phyloP scores from a whole-genome alignment of 2,329 filamentous ascomycete species.

The Raffaelea albimanens region DNA sequence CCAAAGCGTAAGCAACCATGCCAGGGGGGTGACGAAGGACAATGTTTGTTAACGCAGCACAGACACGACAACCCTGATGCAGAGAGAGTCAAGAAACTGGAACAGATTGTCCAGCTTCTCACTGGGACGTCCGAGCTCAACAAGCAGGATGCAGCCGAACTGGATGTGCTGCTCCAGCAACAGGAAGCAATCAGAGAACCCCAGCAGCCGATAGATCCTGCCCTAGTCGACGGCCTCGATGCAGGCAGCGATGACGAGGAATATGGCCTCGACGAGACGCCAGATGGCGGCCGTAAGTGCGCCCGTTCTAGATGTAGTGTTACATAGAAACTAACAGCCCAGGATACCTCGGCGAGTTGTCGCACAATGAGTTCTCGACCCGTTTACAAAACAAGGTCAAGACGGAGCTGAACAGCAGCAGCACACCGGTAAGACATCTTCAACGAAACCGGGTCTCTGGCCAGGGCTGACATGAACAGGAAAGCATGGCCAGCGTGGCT shows the following conservation, averaged over 20 bases:
- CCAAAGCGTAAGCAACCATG: too few relatives aligned
- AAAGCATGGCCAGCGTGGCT: too few relatives aligned
- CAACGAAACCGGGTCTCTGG: too few relatives aligned
- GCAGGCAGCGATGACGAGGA: not conserved
- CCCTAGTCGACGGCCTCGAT: not conserved
- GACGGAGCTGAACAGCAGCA: not conserved
- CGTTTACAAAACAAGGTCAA: not conserved
- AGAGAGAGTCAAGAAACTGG: not conserved
- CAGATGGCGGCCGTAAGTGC: not conserved
- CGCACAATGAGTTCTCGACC: not conserved
- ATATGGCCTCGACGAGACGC: not conserved
- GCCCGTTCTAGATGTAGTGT: too few relatives aligned
- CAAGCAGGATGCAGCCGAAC: not conserved
- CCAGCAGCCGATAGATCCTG: not conserved
- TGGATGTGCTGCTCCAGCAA: not conserved
- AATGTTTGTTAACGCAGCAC: not conserved
- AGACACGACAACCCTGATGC: not conserved
- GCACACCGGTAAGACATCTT: not conserved
- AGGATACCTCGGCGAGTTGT: not conserved
- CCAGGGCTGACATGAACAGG: too few relatives aligned
- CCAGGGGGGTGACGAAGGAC: not conserved
- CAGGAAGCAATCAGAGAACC: not conserved
- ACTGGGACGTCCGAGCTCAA: not conserved
- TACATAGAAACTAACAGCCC: not conserved
- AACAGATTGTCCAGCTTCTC: not conserved